Evolutionary conservation across 768 basidiomycete species (phyloP).

Genomic region (Tricholoma matsutake): DNA sequence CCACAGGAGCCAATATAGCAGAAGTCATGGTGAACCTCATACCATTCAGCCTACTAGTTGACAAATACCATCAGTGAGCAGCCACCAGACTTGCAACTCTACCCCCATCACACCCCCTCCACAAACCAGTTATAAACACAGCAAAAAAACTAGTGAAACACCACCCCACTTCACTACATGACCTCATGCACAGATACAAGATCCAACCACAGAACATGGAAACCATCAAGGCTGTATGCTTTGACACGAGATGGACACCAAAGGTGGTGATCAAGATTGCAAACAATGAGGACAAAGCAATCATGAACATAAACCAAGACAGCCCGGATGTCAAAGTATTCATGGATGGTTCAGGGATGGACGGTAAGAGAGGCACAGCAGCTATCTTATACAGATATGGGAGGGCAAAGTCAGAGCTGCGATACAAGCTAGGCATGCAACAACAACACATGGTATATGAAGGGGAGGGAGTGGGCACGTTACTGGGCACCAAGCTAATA

Average conservation of each 20-base stretch:
- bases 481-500: background rate
- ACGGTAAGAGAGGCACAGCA: constrained; percentile 16
- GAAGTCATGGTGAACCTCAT: too few relatives aligned
- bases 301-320: background rate
- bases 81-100: too few relatives aligned
- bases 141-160: too few relatives aligned
- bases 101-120: too few relatives aligned
- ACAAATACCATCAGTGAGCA: too few relatives aligned
- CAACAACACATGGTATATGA: constrained; percentile 14
- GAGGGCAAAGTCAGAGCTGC: background rate
- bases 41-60: too few relatives aligned
- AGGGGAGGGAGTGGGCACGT: constrained; percentile 18
- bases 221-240: constrained; percentile 2
- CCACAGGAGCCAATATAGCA: constrained; percentile 5
- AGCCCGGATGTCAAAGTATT: too few relatives aligned
- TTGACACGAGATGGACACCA: background rate
- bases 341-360: background rate
- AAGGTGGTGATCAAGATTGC: too few relatives aligned
- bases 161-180: too few relatives aligned
- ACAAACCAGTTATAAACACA: too few relatives aligned
- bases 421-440: background rate
- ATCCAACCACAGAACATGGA: constrained; percentile 4
- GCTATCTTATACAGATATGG: constrained; percentile 14
- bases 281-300: background rate
- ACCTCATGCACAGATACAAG: too few relatives aligned